phyloP scores from a whole-genome alignment of 2,329 filamentous ascomycete genomes.

The Diplodia mutila region DNA sequence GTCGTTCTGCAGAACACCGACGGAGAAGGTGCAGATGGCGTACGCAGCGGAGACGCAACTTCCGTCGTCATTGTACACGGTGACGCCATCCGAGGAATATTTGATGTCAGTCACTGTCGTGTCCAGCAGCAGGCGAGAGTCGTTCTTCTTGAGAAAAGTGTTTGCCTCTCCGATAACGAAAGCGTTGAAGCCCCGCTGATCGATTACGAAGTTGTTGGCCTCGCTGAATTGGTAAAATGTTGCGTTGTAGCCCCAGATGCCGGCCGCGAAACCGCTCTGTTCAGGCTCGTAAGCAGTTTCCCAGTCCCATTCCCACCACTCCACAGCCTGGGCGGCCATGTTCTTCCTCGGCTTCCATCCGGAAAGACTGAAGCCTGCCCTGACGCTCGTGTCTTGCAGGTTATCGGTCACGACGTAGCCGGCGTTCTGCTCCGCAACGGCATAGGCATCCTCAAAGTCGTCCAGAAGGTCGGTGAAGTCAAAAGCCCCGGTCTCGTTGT shows the following conservation, averaged over 20 bases:
- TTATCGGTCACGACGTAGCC: constrained; percentile 63
- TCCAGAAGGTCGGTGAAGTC: constrained; percentile 58
- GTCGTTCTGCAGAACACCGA: constrained; percentile 69
- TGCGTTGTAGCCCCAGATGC: constrained; percentile 60
- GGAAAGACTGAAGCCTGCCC: constrained; percentile 61
- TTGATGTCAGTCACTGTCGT: constrained; percentile 60
- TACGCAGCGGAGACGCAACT: constrained; percentile 63
- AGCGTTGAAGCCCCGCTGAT: constrained; percentile 64
- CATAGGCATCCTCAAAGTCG: constrained; percentile 54
- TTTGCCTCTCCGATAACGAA: constrained; percentile 62
- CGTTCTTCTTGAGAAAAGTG: constrained; percentile 60
- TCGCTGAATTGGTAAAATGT: constrained; percentile 66
- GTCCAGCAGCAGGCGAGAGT: constrained; percentile 61
- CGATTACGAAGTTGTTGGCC: constrained; percentile 64
- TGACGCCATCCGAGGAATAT: constrained; percentile 59
- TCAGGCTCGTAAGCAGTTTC: constrained; percentile 64
- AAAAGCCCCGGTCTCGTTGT: constrained; percentile 59
- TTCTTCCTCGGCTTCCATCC: constrained; percentile 65
- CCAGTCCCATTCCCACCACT: constrained; percentile 62
- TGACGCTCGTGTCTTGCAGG: constrained; percentile 64
- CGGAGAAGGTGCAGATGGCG: constrained; percentile 68
- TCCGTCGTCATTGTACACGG: constrained; percentile 57
- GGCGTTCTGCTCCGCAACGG: constrained; percentile 55
- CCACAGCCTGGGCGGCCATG: constrained; percentile 61
- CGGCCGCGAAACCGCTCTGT: constrained; percentile 59